phyloP scores from a whole-genome alignment of 1,284 basidiomycete species.

The Ganoderma boninense region DNA sequence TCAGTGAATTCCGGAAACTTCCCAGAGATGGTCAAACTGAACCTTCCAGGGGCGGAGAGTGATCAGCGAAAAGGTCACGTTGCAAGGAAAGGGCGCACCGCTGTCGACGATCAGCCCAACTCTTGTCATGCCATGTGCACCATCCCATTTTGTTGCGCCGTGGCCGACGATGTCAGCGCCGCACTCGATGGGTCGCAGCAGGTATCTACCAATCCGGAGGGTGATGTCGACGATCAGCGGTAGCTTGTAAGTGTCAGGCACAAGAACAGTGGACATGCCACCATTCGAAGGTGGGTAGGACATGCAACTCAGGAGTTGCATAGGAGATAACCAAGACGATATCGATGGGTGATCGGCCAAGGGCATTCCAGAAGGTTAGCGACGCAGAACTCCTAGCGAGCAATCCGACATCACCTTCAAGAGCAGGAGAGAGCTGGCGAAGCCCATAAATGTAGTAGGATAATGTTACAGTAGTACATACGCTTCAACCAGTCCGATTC shows the following conservation, averaged over 20 bases:
- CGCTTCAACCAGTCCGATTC: background rate
- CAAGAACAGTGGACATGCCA: too few relatives aligned
- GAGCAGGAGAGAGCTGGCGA: background rate
- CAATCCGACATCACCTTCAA: too few relatives aligned
- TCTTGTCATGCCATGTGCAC: constrained; percentile 90
- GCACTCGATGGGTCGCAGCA: constrained; percentile 77
- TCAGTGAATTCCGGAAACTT: constrained; percentile 87
- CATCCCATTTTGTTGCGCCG: constrained; percentile 93
- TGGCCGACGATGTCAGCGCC: constrained; percentile 90
- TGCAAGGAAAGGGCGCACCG: constrained; percentile 47
- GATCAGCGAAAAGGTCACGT: background rate
- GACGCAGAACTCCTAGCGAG: background rate
- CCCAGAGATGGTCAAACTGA: constrained; percentile 83
- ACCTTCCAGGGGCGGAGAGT: constrained; percentile 62
- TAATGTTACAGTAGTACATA: constrained; percentile 1
- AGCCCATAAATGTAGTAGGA: background rate
- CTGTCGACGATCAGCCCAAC: constrained; percentile 85
- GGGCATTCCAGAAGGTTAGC: background rate
- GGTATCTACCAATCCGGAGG: constrained; percentile 88
- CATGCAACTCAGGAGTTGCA: too few relatives aligned
- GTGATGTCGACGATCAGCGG: constrained; percentile 92
- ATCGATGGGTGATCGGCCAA: too few relatives aligned
- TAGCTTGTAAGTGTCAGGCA: constrained; percentile 59
- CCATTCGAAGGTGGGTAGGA: too few relatives aligned
- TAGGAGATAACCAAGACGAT: too few relatives aligned